Base-by-base conservation (phyloP, 768 basidiomycete species). In the Tremella fuciformis region DNA sequence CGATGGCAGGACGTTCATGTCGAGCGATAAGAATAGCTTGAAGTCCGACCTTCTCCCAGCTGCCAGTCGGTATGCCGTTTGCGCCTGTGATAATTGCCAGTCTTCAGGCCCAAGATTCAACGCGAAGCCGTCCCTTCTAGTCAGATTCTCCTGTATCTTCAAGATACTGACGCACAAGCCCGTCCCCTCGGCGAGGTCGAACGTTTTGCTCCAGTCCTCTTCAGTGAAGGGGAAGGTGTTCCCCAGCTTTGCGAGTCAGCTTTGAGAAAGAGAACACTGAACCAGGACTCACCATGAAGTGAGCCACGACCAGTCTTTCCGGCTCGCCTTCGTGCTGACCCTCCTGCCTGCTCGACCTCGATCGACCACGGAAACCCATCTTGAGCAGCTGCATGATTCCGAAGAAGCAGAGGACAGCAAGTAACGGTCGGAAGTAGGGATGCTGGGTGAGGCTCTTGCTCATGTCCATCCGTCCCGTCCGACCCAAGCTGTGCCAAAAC, bases 101-200 rank as follows among this genome's bases (percentile, higher is more conserved):
- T 68, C 64, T 47, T 77, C 77, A 0, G 72, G 67, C 3, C 77
- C 77, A 0, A 78, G 59, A 53, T 78, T 78, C 21, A 78, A 66
- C 1, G 67, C 74, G 21, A 78, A 61, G 2, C 60, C 77, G 50
- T 78, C 77, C 16, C 74, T 75, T 54, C 8, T 8, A 6, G 42
- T 46, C 42, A 46, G 13, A 11, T n/a, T 7, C 47, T 29, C 54
- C 40, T 21, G 44, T 25, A 16, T 22, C 22, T 13, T 21, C n/a
- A 11, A 16, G 13, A 50, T 25, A 8, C n/a, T n/a, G n/a, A n/a
- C 67, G 38, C 52, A 71, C 74, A 78, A 48, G 1, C 66, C 70
- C 7, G 77, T 75, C 25, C 71, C 64, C 22, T 62, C 50, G 3
- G 71, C 75, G 6, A 75, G 64, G 18, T 61, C 52, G 26, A 76